Evolutionary conservation across 768 basidiomycete species (phyloP), one percentile per base, ranked within the genome.

Genomic region (Mycena olivaceomarginata): DNA sequence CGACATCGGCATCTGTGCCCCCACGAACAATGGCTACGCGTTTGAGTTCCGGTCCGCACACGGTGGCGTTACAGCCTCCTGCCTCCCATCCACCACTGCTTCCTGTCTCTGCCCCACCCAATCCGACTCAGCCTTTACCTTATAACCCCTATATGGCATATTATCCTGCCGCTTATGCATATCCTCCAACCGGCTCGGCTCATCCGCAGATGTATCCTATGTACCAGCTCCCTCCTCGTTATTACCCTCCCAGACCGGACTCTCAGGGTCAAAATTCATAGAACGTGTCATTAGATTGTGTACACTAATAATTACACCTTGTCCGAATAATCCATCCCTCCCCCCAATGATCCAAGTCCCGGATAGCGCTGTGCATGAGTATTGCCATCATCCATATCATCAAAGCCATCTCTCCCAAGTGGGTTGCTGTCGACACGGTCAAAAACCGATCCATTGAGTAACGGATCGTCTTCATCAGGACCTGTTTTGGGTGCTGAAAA

Each of bases 251-350:
- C 4, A 41, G 9, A 18, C 13, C 41, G 18, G 57, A 70, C 18
- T 10, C 39, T 48, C 53, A 57, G 31, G 43, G 12, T 43, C 20
- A 31, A 15, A 59, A 70, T 70, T 10, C 4, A 20, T 59, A 57
- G 22, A 59, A 20, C 40, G 22, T 51, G 51, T 31, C 6, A 40
- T 13, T 15, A 5, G 25, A 41, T 6, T 20, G 3, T 48, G 22
- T 22, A 25, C 37, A 46, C 31, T 39, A 67, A 43, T 45, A 31
- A 51, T 46, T 70, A 46, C 7, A 59, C 41, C 31, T 22, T 3
- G 51, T 71, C 70, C n/a, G 60, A 13, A 63, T 71, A 63, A 25
- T 71, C 70, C 45, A 71, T 46, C 15, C 70, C 70, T 37, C 70
- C 70, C 11, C 70, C 70, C 20, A 71, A 51, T 12, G 70, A 46